Evolutionary conservation across 345 rosid species (phyloP), one percentile per base, ranked within the genome.

Genomic region (Eucalyptus regnans): DNA sequence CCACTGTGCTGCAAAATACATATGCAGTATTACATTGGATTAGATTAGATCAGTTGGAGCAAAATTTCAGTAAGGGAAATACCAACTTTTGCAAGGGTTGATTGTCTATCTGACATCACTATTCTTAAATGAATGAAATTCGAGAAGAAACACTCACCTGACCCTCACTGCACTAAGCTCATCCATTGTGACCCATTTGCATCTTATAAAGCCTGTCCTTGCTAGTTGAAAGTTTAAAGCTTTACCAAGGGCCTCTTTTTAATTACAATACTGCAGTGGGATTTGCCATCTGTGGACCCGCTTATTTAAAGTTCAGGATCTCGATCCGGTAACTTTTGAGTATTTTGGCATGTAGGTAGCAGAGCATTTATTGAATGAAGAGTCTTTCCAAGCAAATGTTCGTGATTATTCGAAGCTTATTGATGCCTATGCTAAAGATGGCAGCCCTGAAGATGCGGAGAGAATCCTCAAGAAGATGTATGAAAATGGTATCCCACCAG

Each of bases 381-480:
- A 92, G 87, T 95, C 98, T 86, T 96, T 94, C 92, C 95, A 95
- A 89, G 90, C 97, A 52, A 93, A 87, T 86, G 87, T 90, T 86
- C 91, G 91, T 41, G 99, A 97, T 92, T 95, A 93, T 93, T 93
- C 95, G 87, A 93, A 93, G 89, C 96, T 98, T 90, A 93, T 98
- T 51, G 95, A 94, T 89, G 93, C 95, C 80, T 89, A 94, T 91
- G 97, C 97, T 86, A 92, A 93, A 91, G 94, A 91, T 89, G 93
- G 91, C 86, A 90, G 50, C 87, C 7, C 93, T 86, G 95, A 95
- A 92, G 97, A 95, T 89, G 96, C 93, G 12, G 99, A 98, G 92
- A 92, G 97, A 90, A 88, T 97, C 89, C 91, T 96, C 51, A 89
- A 91, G 89, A 96, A 95, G 91, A 98, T 97, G 98, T 91, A 89